Base-by-base conservation (phyloP, 2,329 filamentous ascomycete species). In the Clarireedia sp. region DNA sequence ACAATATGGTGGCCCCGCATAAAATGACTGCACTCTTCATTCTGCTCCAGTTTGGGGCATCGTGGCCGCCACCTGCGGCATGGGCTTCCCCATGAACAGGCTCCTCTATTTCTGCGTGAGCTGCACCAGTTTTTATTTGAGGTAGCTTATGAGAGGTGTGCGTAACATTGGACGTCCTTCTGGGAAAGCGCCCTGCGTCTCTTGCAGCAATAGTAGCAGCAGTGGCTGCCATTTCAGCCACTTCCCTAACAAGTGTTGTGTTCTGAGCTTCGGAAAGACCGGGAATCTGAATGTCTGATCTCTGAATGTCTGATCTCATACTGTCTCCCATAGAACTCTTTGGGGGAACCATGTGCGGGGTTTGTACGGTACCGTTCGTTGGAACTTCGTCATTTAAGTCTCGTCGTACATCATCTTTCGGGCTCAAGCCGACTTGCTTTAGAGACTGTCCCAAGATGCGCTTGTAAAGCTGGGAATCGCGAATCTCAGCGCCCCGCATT, bases 11-110 rank as follows among this genome's bases (percentile, higher is more conserved):
- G 3, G 95, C 92, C 1, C 83, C 86, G 62, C 97, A 82, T 12
- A 99, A 77, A 57, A 99, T 92, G 47, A 96, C 76, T 2, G 90
- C 80, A 75, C 90, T 96, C 79, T 97, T 97, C 52, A 80, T 81
- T 59, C 90, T 85, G 65, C 92, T 89, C 94, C 94, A 99, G 69
- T 99, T 99, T 4, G 94, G 94, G n/a, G 94, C 94, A 71, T 99
- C 94, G 66, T 99, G 95, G 0, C 92, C 91, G 46, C 88, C 89
- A 51, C 74, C 73, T 51, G 58, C 62, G 24, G 68, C 72, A 45
- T 77, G 73, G 24, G 72, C 72, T 37, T 66, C 70, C n/a, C 58
- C 60, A n/a, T 53, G 54, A 41, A 51, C 55, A 49, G 63, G 63
- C 29, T 61, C 55, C 16, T 66, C 63, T 36, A 60, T 63, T 33